phyloP scores from a whole-genome alignment of 75 land plant genomes.

The Isoetes taiwanensis region DNA sequence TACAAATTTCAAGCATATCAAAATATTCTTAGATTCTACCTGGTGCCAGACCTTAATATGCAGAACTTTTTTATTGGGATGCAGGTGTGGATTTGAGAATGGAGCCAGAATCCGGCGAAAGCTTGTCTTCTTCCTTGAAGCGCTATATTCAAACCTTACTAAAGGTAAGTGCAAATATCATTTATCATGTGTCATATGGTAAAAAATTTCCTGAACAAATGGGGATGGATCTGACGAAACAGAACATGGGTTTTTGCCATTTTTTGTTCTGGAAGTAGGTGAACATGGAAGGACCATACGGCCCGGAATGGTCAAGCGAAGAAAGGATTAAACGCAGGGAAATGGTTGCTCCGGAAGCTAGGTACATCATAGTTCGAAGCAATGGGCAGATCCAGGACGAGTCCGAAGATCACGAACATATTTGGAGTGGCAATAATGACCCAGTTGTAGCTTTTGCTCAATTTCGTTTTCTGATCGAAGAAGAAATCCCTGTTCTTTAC shows the following conservation, averaged over 20 bases:
- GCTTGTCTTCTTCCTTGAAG: constrained; percentile 45
- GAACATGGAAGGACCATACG: constrained; percentile 89
- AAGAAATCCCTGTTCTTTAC: constrained; percentile 81
- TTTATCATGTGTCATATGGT: neutral
- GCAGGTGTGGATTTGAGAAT: constrained; percentile 54
- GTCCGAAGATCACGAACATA: constrained; percentile 1
- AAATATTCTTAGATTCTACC: no score
- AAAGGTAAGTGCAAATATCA: constrained; percentile 33
- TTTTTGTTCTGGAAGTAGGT: constrained; percentile 25
- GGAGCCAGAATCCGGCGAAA: constrained; percentile 56
- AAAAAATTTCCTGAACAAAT: neutral
- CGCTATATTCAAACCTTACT: constrained; percentile 57
- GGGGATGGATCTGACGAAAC: neutral
- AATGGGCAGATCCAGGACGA: neutral
- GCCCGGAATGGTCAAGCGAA: constrained; percentile 71
- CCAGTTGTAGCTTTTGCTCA: constrained; percentile 83
- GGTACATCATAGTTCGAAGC: constrained; percentile 56
- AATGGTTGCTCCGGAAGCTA: constrained; percentile 76
- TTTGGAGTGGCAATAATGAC: constrained; percentile 30
- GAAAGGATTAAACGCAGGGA: constrained; percentile 85
- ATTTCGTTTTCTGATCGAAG: constrained; percentile 75
- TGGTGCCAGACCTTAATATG: no score
- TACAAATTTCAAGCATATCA: no score
- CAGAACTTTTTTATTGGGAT: no score
- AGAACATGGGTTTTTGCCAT: neutral